phyloP scores from a whole-genome alignment of 192 early-diverging fungal species.

The Coemansia sp. region DNA sequence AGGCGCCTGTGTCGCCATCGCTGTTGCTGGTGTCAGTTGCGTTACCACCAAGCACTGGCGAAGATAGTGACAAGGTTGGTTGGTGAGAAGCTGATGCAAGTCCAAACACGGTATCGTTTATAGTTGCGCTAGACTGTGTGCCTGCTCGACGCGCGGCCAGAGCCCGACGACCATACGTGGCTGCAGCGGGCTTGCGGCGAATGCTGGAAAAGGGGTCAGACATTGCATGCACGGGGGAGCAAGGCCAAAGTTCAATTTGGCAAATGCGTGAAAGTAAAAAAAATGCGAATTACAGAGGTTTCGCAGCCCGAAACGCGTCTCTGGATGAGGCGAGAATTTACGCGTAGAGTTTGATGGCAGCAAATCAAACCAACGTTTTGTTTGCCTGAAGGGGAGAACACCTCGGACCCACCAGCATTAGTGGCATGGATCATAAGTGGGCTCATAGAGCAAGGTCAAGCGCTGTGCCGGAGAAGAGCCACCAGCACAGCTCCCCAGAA shows the following conservation, averaged over 20 bases:
- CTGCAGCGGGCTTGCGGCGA: conserved; percentile 38
- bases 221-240: conserved; percentile 9
- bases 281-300: not conserved
- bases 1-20: not conserved
- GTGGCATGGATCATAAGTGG: no score
- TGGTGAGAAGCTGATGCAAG: not conserved
- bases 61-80: not conserved
- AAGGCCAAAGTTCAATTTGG: not conserved
- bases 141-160: conserved; percentile 41
- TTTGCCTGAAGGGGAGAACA: no score
- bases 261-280: conserved; percentile 2
- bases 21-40: not conserved
- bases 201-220: conserved; percentile 45
- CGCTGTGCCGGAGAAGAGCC: no score
- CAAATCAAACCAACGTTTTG: no score
- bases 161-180: conserved; percentile 50
- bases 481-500: no score
- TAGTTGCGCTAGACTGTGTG: not conserved
- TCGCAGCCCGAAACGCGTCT: not conserved
- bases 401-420: no score
- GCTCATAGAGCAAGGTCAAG: no score
- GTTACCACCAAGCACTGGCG: not conserved
- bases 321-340: not conserved
- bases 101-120: not conserved
- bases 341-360: not conserved